Evolutionary conservation across 2,329 filamentous ascomycete genomes (phyloP).

Genomic region (Gremmenia infestans): DNA sequence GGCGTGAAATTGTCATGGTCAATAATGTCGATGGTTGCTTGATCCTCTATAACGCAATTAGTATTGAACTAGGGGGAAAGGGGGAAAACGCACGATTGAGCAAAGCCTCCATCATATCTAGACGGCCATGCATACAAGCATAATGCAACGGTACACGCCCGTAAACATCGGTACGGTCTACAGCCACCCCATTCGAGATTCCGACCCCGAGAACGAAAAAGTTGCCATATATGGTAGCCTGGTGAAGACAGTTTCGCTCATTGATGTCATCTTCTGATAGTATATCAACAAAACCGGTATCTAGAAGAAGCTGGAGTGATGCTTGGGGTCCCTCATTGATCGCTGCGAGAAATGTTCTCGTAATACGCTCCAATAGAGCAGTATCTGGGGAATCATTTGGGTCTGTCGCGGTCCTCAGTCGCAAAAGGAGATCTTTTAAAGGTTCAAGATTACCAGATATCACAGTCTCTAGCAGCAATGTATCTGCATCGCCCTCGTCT

Average conservation of each 20-base stretch:
- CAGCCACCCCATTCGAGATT: slow-evolving; percentile 69
- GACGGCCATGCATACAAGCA: slow-evolving; percentile 87
- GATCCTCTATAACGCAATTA: slow-evolving; percentile 46
- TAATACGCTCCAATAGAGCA: slow-evolving; percentile 68
- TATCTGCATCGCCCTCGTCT: slow-evolving; percentile 86
- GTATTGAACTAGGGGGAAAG: not conserved
- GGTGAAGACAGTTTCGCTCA: slow-evolving; percentile 91
- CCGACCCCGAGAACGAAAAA: slow-evolving; percentile 71
- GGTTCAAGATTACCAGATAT: slow-evolving; percentile 73
- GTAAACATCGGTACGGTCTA: slow-evolving; percentile 83
- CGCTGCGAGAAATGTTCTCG: slow-evolving; percentile 82
- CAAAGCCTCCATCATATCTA: slow-evolving; percentile 75
- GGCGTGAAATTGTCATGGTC: slow-evolving; percentile 98
- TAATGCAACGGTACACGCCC: slow-evolving; percentile 92
- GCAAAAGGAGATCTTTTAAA: slow-evolving; percentile 73
- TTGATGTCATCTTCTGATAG: slow-evolving; percentile 96
- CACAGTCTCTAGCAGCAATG: slow-evolving; percentile 81
- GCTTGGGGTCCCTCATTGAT: slow-evolving; percentile 79
- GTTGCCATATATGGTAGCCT: slow-evolving; percentile 92
- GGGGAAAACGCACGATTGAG: slow-evolving; percentile 48
- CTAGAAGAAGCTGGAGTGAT: slow-evolving; percentile 69
- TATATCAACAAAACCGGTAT: slow-evolving; percentile 81
- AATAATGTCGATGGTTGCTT: slow-evolving; percentile 75
- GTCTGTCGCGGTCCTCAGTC: slow-evolving; percentile 54
- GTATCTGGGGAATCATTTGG: slow-evolving; percentile 54